phyloP scores from a whole-genome alignment of 2,329 filamentous ascomycete species.

The Arthrobotrys entomopaga region DNA sequence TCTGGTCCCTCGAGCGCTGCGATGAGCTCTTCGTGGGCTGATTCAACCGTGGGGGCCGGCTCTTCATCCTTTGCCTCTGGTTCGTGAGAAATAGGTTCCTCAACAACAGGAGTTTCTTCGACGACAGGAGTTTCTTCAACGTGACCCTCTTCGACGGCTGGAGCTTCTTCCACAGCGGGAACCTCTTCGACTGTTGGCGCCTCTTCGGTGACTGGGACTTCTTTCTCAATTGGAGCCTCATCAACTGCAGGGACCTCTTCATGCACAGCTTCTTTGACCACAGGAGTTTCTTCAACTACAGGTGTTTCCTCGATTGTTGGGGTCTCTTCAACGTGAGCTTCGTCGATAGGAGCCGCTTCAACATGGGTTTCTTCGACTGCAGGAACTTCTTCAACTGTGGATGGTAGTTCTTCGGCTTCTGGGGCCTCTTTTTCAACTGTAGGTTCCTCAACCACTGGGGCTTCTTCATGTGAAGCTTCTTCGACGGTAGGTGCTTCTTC shows the following conservation, averaged over 20 bases:
- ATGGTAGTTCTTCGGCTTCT: too few relatives aligned
- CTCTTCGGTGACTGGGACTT: background rate
- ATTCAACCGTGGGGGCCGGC: background rate
- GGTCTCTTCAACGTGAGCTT: background rate
- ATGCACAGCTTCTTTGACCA: too few relatives aligned
- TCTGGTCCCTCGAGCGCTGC: slow-evolving; percentile 5
- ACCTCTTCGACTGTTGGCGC: background rate
- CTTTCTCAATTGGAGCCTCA: too few relatives aligned
- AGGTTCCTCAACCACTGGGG: too few relatives aligned
- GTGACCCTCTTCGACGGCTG: background rate
- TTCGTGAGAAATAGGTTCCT: slow-evolving; percentile 7
- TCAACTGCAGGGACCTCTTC: too few relatives aligned
- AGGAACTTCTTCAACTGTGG: background rate
- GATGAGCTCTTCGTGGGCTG: slow-evolving; percentile 3
- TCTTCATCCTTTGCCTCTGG: slow-evolving; percentile 18
- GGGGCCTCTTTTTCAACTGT: too few relatives aligned
- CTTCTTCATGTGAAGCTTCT: too few relatives aligned
- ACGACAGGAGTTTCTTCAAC: background rate
- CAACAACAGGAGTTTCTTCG: background rate
- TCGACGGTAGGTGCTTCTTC: too few relatives aligned
- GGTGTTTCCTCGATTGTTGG: background rate
- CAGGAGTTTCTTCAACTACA: too few relatives aligned
- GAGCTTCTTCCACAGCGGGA: background rate
- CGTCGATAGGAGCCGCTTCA: background rate
- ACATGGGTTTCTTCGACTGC: background rate